Conservation (phyloP, 805 yeast genomes). For the Wickerhamiella alocasiicola region DNA sequence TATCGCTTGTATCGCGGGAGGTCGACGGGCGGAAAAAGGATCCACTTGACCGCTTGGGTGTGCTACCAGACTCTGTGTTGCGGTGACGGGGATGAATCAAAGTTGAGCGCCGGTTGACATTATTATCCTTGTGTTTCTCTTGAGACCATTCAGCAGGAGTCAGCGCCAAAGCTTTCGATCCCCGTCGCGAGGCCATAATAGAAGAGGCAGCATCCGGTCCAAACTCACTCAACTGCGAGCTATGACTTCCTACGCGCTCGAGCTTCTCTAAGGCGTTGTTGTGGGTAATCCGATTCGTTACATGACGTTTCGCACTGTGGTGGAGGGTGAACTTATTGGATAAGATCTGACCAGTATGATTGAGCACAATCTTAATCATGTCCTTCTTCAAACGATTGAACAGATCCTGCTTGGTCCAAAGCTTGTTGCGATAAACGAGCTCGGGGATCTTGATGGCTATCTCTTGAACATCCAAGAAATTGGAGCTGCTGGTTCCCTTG, state of each 20-base stretch:
- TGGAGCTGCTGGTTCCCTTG: constrained; percentile 42
- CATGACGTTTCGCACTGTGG: constrained; percentile 10
- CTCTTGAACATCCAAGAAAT: constrained; percentile 65
- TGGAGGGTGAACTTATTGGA: constrained; percentile 51
- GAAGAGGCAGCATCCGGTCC: neutral
- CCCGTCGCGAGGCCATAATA: no score
- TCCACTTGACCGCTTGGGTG: no score
- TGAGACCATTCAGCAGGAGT: no score
- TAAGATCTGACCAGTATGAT: constrained; percentile 59
- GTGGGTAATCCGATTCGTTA: constrained; percentile 10
- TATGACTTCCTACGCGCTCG: constrained; percentile 1
- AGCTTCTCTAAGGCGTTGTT: constrained; percentile 1
- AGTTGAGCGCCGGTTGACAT: no score
- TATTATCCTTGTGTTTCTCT: no score
- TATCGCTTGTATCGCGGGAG: no score
- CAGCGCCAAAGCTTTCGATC: no score
- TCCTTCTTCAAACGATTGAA: constrained; percentile 46
- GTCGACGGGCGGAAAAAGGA: no score
- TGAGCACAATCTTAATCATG: constrained; percentile 28
- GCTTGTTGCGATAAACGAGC: constrained; percentile 43
- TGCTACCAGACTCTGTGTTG: no score
- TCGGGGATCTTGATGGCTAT: constrained; percentile 56
- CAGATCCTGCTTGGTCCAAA: constrained; percentile 65
- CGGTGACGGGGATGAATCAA: no score
- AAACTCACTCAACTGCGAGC: constrained; percentile 1